Base-by-base conservation (phyloP, 495 filamentous ascomycete species). In the Alectoria sarmentosa region DNA sequence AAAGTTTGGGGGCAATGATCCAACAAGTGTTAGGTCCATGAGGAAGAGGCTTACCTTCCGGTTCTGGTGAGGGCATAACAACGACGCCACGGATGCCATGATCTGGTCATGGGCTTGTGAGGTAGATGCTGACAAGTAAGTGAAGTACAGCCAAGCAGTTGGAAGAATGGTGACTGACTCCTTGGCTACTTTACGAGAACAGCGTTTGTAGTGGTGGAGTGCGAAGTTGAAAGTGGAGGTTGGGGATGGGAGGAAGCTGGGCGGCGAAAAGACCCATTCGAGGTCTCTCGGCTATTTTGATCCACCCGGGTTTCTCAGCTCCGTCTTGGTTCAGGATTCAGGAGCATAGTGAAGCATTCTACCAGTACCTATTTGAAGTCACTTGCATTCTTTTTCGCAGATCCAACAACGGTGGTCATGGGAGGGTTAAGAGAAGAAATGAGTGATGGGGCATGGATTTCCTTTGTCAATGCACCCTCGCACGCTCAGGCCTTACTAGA, bases 1-100 rank as follows among this genome's bases (percentile, higher is more conserved):
- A 4, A 9, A n/a, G n/a, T 21, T 46, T n/a, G 42, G 42, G 42
- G 5, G 42, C 21, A 21, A 46, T 46, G 15, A n/a, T 46, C 21
- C 3, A 21, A 54, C 26, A 30, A 46, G 57, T 61, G 60, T 61
- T 32, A 46, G 60, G 34, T 37, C 28, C 30, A 30, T 42, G 15
- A 13, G 19, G 32, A 59, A 36, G 23, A 42, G 57, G 39, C 66
- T 58, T 26, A 68, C 66, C 52, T 68, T 68, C 17, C 66, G 64
- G 63, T 59, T 59, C 36, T 58, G 57, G 13, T 55, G 44, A 57
- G 66, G 48, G 46, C 63, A 71, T 62, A 73, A 65, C 30, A 69
- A 63, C 49, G 64, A 69, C 55, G 58, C 60, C 42, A 64, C 66
- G 23, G 58, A 62, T 39, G 63, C 63, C 63, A 65, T 65, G 41